Evolutionary conservation across 176 grass and related monocot genomes (phyloP), one percentile per base, ranked within the genome.

Genomic region (Dactylis glomerata): DNA sequence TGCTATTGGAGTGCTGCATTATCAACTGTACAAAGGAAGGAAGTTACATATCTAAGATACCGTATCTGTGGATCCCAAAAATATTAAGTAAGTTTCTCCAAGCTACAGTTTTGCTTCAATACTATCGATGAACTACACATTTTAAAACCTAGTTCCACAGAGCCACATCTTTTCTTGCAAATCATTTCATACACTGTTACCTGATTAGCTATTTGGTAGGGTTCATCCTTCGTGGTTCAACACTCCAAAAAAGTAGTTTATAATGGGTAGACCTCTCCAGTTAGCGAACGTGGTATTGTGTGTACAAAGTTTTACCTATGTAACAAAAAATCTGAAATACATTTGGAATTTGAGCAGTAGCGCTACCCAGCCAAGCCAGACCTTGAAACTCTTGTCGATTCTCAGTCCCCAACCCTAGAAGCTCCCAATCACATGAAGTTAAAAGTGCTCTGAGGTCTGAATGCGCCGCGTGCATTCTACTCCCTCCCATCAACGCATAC

Each of bases 1-100:
- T 98, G 57, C 8, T 26, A 19, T 82, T 66, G n/a, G n/a, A n/a
- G 42, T 37, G 33, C 75, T 57, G 52, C 44, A 31, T 30, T 78
- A 89, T 83, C 42, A 82, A 57, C 91, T 92, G 82, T 37, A 61
- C 54, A 65, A 83, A 69, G 23, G 52, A 71, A 80, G 64, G 5
- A 57, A 40, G 41, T 61, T 65, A 49, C 51, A 75, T 64, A 84
- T 31, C 11, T 62, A 82, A 74, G n/a, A 45, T 32, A 20, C 31
- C 51, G 70, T 73, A 33, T 75, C 12, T 42, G 24, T 42, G 41
- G 31, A 88, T 71, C 46, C 31, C 14, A 30, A 69, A 82, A 16
- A 16, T 42, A 11, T 70, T 42, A 22, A 24, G 67, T 40, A 68
- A 68, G 40, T 23, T 41, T 72, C 40, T 28, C 40, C 41, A 46